Percentiles rank a stretch among this genome's conserved stretches.
phyloP scores from a whole-genome alignment of 148 eudicot species.

The Rheum nobile region DNA sequence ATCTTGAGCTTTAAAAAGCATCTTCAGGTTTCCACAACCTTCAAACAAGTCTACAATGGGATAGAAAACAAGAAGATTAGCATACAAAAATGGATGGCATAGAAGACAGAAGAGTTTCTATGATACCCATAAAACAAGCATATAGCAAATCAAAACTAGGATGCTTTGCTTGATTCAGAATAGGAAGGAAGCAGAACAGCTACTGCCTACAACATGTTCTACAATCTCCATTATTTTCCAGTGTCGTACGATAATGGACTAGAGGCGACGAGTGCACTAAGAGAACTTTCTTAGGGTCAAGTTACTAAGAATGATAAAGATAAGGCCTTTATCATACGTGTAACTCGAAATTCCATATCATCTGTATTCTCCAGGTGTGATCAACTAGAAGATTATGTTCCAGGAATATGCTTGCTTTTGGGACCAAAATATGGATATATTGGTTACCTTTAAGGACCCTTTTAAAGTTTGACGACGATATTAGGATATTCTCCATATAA shows the following conservation, averaged over 20 bases:
- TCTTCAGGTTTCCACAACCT: not conserved
- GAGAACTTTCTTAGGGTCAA: not conserved
- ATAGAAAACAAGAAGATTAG: not conserved
- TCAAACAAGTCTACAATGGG: not conserved
- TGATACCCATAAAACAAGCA: not conserved
- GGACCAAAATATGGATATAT: not conserved
- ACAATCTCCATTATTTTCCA: not conserved
- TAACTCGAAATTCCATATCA: not conserved
- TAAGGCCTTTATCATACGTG: not conserved
- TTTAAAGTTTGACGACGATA: not conserved
- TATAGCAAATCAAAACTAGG: not conserved
- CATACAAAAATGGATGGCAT: constrained; percentile 1
- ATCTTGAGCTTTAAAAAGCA: not conserved
- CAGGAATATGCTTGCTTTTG: not conserved
- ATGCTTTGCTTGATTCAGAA: too few relatives aligned
- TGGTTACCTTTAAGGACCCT: not conserved
- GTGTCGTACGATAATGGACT: not conserved
- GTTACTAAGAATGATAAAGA: not conserved
- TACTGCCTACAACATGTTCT: not conserved
- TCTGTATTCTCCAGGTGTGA: not conserved
- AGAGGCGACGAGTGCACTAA: not conserved
- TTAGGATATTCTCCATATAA: not conserved
- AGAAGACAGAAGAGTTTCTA: not conserved
- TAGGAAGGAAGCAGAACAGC: not conserved
- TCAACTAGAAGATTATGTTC: constrained; percentile 4